Base-by-base conservation (phyloP, 2,329 filamentous ascomycete species). In the Beauveria australis region DNA sequence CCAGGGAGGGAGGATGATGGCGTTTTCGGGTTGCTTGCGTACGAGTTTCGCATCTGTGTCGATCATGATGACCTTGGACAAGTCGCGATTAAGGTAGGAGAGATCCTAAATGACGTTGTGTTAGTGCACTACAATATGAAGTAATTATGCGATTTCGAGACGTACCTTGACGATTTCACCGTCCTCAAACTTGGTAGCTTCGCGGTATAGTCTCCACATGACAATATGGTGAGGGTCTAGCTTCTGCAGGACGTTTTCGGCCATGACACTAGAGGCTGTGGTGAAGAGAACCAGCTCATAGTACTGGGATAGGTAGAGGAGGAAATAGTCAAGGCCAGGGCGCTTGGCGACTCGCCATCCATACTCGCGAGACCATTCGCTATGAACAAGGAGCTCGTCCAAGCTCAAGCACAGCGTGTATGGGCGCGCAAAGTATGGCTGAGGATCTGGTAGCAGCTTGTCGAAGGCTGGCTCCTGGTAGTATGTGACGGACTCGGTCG, bases 261-360 rank as follows among this genome's bases (percentile, higher is more conserved):
- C 93, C 71, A 91, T 89, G 70, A 86, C 87, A 69, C 87, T 91
- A 0, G 93, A 92, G 52, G 94, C 88, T 44, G 85, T 90, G 37
- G 94, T 99, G 78, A 97, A 99, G 65, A 99, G 85, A 57, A 97
- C 94, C 59, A 99, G 81, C 75, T 99, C 94, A 72, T 97, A 99
- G 81, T 99, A 97, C 74, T 97, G 92, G 75, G 90, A 93, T 53
- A 99, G 83, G 74, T 99, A 99, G 70, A 91, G 90, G 65, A 99
- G 78, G 78, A 99, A 99, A 78, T 99, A 99, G 77, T 99, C 94
- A 63, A 95, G 84, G 51, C 94, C 94, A 41, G 94, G 94, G 54
- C 94, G 85, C 79, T 99, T 99, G 30, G 94, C 94, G 63, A 95
- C 83, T 66, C 93, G 86, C 92, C 94, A 99, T 62, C 94, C 94